Conservation (phyloP, 768 basidiomycete genomes). For the Hydnomerulius pinastri region DNA sequence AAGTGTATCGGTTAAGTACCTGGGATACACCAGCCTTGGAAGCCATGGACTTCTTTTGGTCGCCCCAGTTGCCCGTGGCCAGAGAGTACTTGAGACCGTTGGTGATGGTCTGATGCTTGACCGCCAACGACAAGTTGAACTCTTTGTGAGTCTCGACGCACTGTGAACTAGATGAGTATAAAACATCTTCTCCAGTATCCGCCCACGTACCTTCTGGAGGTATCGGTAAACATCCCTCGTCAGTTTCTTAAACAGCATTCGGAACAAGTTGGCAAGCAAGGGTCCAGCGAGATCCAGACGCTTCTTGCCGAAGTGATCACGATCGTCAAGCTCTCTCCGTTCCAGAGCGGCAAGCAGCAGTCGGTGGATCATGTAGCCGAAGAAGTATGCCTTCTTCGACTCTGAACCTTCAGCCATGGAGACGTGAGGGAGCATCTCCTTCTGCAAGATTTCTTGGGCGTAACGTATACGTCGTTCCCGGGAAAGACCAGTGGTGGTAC, state of each 20-base stretch:
- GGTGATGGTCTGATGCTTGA: slow-evolving; percentile 96
- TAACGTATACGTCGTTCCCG: slow-evolving; percentile 93
- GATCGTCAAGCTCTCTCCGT: slow-evolving; percentile 94
- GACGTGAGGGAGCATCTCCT: slow-evolving; percentile 97
- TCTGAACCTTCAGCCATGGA: slow-evolving; percentile 95
- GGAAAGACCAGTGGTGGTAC: slow-evolving; percentile 89
- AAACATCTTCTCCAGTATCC: neutral
- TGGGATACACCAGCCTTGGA: slow-evolving; percentile 99
- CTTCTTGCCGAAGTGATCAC: slow-evolving; percentile 99
- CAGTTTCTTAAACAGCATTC: slow-evolving; percentile 95
- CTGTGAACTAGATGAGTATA: slow-evolving; percentile 41
- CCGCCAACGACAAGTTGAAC: slow-evolving; percentile 87
- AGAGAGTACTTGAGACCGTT: slow-evolving; percentile 98
- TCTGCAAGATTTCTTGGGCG: slow-evolving; percentile 96
- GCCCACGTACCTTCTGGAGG: slow-evolving; percentile 79
- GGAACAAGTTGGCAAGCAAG: slow-evolving; percentile 92
- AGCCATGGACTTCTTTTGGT: slow-evolving; percentile 98
- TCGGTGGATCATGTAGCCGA: slow-evolving; percentile 99
- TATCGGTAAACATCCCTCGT: slow-evolving; percentile 97
- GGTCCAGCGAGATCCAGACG: slow-evolving; percentile 95
- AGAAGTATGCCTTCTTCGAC: slow-evolving; percentile 99
- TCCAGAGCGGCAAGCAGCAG: slow-evolving; percentile 91
- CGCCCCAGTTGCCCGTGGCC: slow-evolving; percentile 99
- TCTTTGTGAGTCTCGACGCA: slow-evolving; percentile 97
- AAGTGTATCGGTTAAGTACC: slow-evolving; percentile 97